Conservation (phyloP, 2,329 filamentous ascomycete genomes). For the Alternaria postmessia region DNA sequence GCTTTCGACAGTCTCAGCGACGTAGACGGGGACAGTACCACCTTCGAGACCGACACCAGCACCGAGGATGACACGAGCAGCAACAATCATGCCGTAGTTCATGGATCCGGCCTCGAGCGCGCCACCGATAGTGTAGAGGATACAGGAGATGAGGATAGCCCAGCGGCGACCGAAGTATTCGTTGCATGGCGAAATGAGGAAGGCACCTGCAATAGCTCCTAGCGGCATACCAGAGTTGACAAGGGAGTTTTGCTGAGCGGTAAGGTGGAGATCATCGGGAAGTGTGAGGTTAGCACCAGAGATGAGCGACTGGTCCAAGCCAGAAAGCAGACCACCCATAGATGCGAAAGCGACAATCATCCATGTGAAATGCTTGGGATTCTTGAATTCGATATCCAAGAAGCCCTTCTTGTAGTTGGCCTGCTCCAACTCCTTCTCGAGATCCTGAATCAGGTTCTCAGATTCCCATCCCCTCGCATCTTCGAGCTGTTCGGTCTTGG, state of each 20-base stretch:
- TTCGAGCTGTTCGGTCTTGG: slow-evolving; percentile 44
- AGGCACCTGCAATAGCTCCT: slow-evolving; percentile 73
- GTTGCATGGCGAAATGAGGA: slow-evolving; percentile 72
- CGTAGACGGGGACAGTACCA: slow-evolving; percentile 77
- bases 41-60: slow-evolving; percentile 76
- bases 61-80: slow-evolving; percentile 73
- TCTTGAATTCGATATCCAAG: slow-evolving; percentile 66
- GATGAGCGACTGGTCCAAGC: slow-evolving; percentile 76
- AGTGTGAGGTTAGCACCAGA: slow-evolving; percentile 74
- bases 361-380: slow-evolving; percentile 72
- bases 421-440: slow-evolving; percentile 51
- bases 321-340: slow-evolving; percentile 76
- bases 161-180: slow-evolving; percentile 72
- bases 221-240: slow-evolving; percentile 76
- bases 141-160: slow-evolving; percentile 73
- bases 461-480: slow-evolving; percentile 53
- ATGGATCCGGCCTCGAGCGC: slow-evolving; percentile 73
- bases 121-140: slow-evolving; percentile 75
- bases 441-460: slow-evolving; percentile 54
- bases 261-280: slow-evolving; percentile 65
- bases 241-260: slow-evolving; percentile 65
- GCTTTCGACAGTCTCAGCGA: slow-evolving; percentile 74
- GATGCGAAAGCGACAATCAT: slow-evolving; percentile 75
- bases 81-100: slow-evolving; percentile 75
- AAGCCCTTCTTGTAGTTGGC: slow-evolving; percentile 50